phyloP scores from a whole-genome alignment of 768 basidiomycete species.

The Russula ochroleuca region DNA sequence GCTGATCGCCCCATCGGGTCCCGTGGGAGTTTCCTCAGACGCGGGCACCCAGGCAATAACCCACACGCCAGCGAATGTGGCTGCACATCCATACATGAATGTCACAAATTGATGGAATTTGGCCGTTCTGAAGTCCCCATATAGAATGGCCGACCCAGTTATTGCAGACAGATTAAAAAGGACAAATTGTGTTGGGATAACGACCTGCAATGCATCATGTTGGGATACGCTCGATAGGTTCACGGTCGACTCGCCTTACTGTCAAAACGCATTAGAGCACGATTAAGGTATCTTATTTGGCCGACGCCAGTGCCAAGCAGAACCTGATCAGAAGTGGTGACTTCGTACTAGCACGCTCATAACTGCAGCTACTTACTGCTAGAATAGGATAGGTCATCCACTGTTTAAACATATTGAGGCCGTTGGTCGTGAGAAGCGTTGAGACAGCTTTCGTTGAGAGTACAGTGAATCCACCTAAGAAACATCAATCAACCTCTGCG shows the following conservation, averaged over 20 bases:
- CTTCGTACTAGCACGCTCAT: neutral
- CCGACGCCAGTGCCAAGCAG: constrained; percentile 68
- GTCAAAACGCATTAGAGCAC: constrained; percentile 90
- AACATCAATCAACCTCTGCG: neutral
- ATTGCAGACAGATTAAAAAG: constrained; percentile 93
- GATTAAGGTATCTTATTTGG: constrained; percentile 80
- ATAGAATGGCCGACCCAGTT: constrained; percentile 87
- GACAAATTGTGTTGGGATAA: constrained; percentile 94
- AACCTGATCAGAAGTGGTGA: constrained; percentile 42
- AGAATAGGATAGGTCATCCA: constrained; percentile 84
- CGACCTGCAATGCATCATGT: constrained; percentile 48
- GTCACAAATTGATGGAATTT: constrained; percentile 78
- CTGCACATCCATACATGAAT: constrained; percentile 80
- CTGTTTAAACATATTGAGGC: constrained; percentile 68
- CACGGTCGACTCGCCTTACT: constrained; percentile 56
- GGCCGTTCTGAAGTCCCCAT: constrained; percentile 85
- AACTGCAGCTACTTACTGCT: constrained; percentile 43
- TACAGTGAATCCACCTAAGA: constrained; percentile 82
- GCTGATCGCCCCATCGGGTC: constrained; percentile 28
- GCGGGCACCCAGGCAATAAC: constrained; percentile 69
- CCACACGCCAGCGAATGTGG: constrained; percentile 89
- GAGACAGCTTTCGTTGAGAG: constrained; percentile 91
- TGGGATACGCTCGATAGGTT: neutral
- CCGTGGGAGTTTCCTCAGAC: constrained; percentile 24
- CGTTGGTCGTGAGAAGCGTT: constrained; percentile 73